phyloP scores from a whole-genome alignment of 805 yeast genomes.

The Clavispora fructus region DNA sequence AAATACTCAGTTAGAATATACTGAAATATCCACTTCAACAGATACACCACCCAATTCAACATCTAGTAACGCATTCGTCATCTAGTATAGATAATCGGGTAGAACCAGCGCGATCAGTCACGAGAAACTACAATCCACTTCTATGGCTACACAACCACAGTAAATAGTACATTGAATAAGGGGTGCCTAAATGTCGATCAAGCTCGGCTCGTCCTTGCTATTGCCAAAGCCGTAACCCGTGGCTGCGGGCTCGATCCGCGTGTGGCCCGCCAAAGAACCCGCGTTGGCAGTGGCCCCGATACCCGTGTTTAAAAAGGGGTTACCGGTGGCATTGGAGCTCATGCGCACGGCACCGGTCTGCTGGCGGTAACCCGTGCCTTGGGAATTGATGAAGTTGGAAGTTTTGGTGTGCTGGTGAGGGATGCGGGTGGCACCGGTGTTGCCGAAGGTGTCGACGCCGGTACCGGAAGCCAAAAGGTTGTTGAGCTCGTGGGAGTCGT shows the following conservation, averaged over 20 bases:
- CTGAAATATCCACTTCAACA: too few species aligned
- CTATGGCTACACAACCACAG: too few species aligned
- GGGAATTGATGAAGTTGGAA: slow-evolving; percentile 75
- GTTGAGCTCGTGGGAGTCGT: slow-evolving; percentile 62
- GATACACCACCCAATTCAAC: too few species aligned
- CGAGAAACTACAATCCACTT: too few species aligned
- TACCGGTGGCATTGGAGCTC: slow-evolving; percentile 40
- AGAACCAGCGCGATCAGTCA: too few species aligned
- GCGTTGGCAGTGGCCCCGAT: slow-evolving; percentile 30
- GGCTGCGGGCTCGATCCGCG: slow-evolving; percentile 64
- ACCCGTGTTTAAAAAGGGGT: slow-evolving; percentile 64
- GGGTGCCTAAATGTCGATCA: slow-evolving; percentile 36
- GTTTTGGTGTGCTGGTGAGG: slow-evolving; percentile 91
- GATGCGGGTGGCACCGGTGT: slow-evolving; percentile 74
- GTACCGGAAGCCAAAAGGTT: slow-evolving; percentile 78
- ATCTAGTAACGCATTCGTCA: too few species aligned
- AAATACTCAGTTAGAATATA: too few species aligned
- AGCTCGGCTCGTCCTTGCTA: slow-evolving; percentile 47
- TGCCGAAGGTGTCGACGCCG: slow-evolving; percentile 91
- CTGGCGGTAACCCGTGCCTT: slow-evolving; percentile 76
- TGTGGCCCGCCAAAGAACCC: slow-evolving; percentile 28
- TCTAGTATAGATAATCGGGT: too few species aligned
- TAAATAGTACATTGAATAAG: too few species aligned
- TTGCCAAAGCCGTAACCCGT: slow-evolving; percentile 97
- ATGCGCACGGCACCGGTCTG: slow-evolving; percentile 27